These are phyloP conservation scores for Coprinopsis strossmayeri DNA, from an alignment of 768 basidiomycete species.

Conservation along the genomic window DNA sequence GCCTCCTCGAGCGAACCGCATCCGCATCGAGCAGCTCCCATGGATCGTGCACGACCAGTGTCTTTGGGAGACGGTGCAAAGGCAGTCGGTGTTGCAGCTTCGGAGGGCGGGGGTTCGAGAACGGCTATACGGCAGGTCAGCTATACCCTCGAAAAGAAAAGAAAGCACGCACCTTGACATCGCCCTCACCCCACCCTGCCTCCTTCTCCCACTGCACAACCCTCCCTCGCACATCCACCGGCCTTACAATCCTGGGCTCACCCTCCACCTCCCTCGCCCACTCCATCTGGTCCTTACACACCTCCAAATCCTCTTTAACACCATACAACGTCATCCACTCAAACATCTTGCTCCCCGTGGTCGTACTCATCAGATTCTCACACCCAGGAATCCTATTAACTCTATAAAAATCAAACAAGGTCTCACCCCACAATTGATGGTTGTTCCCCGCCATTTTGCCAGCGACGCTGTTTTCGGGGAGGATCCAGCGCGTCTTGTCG, in stretches of 20 bases:
- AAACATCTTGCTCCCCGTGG: conserved; percentile 30
- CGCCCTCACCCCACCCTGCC: conserved; percentile 1
- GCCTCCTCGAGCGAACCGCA: neutral
- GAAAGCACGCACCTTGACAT: neutral
- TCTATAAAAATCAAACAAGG: conserved; percentile 34
- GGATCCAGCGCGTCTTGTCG: neutral
- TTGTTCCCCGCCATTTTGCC: conserved; percentile 14
- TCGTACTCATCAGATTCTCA: conserved; percentile 13
- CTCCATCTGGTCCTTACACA: conserved; percentile 24
- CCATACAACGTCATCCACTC: conserved; percentile 28
- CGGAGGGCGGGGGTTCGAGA: conserved; percentile 1
- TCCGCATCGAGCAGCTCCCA: conserved; percentile 24
- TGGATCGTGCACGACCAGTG: conserved; percentile 38
- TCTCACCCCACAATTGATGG: conserved; percentile 34
- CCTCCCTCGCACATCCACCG: conserved; percentile 21
- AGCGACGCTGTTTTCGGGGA: neutral
- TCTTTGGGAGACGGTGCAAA: conserved; percentile 29
- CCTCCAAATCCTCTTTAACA: conserved; percentile 18
- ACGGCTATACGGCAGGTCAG: neutral
- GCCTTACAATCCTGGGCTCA: conserved; percentile 23
- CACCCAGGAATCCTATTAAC: conserved; percentile 20
- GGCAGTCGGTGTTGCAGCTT: conserved; percentile 28
- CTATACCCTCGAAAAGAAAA: too few species aligned
- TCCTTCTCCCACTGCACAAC: conserved; percentile 16
- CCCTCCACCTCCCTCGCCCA: conserved; percentile 27